Evolutionary conservation across 2,329 filamentous ascomycete genomes (phyloP).

Genomic region (Phoma sp.): DNA sequence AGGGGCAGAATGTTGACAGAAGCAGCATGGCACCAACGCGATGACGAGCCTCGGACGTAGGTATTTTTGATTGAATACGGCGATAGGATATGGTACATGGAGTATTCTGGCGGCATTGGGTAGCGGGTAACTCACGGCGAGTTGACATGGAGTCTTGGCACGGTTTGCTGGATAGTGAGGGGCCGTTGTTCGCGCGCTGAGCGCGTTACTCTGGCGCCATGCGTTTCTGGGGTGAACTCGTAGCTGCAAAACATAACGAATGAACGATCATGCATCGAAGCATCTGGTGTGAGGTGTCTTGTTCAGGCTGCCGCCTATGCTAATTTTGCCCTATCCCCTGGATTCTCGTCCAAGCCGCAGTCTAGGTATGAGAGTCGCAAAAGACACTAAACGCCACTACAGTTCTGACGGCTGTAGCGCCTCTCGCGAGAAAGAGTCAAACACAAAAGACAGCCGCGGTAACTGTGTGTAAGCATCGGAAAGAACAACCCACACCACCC

Average conservation of each 20-base stretch:
- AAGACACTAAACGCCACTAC: neutral
- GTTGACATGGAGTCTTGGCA: slow-evolving; percentile 37
- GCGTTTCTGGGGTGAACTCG: slow-evolving; percentile 17
- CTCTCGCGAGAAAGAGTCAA: too few species aligned
- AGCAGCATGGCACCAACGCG: slow-evolving; percentile 26
- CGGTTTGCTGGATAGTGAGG: slow-evolving; percentile 24
- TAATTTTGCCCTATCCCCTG: too few species aligned
- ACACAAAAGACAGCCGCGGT: too few species aligned
- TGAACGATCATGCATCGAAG: slow-evolving; percentile 2
- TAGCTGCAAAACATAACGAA: slow-evolving; percentile 23
- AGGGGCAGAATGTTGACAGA: slow-evolving; percentile 4
- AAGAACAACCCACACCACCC: neutral
- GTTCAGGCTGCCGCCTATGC: too few species aligned
- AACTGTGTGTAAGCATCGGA: neutral
- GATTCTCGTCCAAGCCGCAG: too few species aligned
- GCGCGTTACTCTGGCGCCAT: slow-evolving; percentile 18
- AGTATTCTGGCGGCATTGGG: slow-evolving; percentile 32
- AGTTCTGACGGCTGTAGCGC: neutral
- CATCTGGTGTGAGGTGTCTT: too few species aligned
- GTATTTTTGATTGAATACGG: slow-evolving; percentile 11
- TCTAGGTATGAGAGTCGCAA: neutral
- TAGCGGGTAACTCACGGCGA: slow-evolving; percentile 28
- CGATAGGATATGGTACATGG: slow-evolving; percentile 21
- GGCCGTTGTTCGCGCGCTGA: slow-evolving; percentile 22
- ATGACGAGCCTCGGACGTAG: slow-evolving; percentile 27